Percentiles rank a stretch among this genome's conserved stretches.
Evolutionary conservation across 78 protist species (phyloP).

Genomic region (Dictyostelium purpureum): DNA sequence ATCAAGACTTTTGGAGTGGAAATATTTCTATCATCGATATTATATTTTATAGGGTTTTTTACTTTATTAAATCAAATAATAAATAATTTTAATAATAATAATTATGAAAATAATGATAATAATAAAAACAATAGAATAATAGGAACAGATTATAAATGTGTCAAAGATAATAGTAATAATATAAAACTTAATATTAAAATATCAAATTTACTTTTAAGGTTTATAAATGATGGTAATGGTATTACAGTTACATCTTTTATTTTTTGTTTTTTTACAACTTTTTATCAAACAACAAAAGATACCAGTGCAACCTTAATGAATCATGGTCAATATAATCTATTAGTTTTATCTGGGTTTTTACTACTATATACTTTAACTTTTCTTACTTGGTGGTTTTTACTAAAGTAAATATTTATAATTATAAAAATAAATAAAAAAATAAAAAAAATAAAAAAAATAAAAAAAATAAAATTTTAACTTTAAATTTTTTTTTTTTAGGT

Average conservation of each 20-base stretch:
- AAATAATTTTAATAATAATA: not conserved
- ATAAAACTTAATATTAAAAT: not conserved
- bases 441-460: too few species aligned
- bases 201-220: too few species aligned
- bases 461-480: too few species aligned
- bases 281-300: slow-evolving; percentile 27
- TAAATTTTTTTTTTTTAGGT: not conserved
- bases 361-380: slow-evolving; percentile 15
- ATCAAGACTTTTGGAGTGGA: slow-evolving; percentile 13
- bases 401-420: slow-evolving; percentile 15
- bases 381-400: slow-evolving; percentile 16
- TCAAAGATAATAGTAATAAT: too few species aligned
- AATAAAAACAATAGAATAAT: not conserved
- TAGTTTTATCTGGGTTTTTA: slow-evolving; percentile 10
- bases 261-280: not conserved
- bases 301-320: slow-evolving; percentile 27
- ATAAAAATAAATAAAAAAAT: too few species aligned
- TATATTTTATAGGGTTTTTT: slow-evolving; percentile 21
- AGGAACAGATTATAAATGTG: too few species aligned
- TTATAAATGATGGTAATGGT: not conserved
- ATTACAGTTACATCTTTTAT: not conserved
- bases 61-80: not conserved
- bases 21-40: not conserved
- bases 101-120: not conserved
- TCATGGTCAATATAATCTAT: slow-evolving; percentile 64